These are phyloP conservation scores for Lunasporangiospora selenospora DNA, from an alignment of 192 early-diverging fungal genomes.

Conservation along the genomic window DNA sequence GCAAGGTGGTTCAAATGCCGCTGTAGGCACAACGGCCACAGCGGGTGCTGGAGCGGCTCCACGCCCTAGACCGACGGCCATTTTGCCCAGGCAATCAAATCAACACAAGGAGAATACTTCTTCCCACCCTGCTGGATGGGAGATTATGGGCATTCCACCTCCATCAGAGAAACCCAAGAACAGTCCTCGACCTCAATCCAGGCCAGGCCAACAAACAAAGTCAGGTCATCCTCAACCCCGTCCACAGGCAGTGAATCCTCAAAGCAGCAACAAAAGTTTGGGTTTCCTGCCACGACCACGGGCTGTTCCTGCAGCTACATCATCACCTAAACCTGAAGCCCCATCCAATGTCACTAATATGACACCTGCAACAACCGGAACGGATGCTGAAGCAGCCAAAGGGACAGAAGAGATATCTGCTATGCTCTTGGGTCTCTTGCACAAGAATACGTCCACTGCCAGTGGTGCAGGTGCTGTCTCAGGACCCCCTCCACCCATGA, in stretches of 20 bases:
- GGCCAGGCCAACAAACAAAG: neutral
- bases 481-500: too few relatives aligned
- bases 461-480: neutral
- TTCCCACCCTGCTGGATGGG: constrained; percentile 38
- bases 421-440: constrained; percentile 16
- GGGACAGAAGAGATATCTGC: constrained; percentile 26
- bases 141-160: constrained; percentile 33
- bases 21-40: too few relatives aligned
- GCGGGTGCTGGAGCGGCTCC: constrained; percentile 6
- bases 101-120: constrained; percentile 14
- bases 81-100: constrained; percentile 13
- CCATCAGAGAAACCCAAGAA: constrained; percentile 22
- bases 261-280: constrained; percentile 28
- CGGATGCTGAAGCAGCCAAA: too few relatives aligned
- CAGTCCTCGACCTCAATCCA: constrained; percentile 18
- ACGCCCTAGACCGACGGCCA: constrained; percentile 10
- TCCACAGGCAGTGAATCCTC: constrained; percentile 1
- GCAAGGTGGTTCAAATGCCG: neutral
- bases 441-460: constrained; percentile 28
- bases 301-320: constrained; percentile 20
- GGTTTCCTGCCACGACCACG: constrained; percentile 36
- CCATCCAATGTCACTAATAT: too few relatives aligned
- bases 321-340: constrained; percentile 20
- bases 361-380: too few relatives aligned
- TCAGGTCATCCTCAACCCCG: neutral